Evolutionary conservation across 2,329 filamentous ascomycete species (phyloP), one percentile per base, ranked within the genome.

Genomic region (Exophiala oligosperma): DNA sequence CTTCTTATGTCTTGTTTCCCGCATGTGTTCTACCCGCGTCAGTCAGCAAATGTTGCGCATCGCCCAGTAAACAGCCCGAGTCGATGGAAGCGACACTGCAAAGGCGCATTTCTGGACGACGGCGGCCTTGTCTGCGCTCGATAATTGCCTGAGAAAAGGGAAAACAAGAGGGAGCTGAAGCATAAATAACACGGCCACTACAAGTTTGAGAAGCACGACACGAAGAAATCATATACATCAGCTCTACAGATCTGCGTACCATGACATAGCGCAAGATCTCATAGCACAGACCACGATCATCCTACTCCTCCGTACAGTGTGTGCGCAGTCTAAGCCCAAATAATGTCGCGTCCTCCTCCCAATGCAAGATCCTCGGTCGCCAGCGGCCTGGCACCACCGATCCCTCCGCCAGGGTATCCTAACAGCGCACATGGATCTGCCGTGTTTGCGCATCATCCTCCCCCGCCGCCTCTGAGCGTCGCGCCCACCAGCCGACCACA

Each of bases 361-460:
- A 38, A 53, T 28, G 52, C 57, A 37, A 60, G 63, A 21, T 59
- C 58, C 51, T 65, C 63, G 44, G 51, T 56, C 28, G 60, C 56
- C 32, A 63, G 60, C 46, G 63, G 58, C 35, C 61, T 65, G 14
- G 60, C 60, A 21, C 60, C 60, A 43, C 62, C 59, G 9, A 21
- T 29, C 43, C 56, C 59, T 40, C 50, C 54, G 24, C 54, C 59
- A 40, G 54, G 37, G 5, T 59, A 62, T 47, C 59, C 56, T 21
- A 49, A 48, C 29, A 62, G 58, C 44, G 55, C 51, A 35, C 63
- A 62, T 48, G 60, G 57, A 32, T 65, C 61, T 29, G 54, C 35
- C 21, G 47, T 62, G 21, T 57, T 57, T 26, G 46, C 54, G 7
- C 59, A 56, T 14, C 56, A 59, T 44, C 60, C 55, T 23, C 60